Evolutionary conservation across 441 rosid genomes (phyloP).

Genomic region (Corymbia calophylla): DNA sequence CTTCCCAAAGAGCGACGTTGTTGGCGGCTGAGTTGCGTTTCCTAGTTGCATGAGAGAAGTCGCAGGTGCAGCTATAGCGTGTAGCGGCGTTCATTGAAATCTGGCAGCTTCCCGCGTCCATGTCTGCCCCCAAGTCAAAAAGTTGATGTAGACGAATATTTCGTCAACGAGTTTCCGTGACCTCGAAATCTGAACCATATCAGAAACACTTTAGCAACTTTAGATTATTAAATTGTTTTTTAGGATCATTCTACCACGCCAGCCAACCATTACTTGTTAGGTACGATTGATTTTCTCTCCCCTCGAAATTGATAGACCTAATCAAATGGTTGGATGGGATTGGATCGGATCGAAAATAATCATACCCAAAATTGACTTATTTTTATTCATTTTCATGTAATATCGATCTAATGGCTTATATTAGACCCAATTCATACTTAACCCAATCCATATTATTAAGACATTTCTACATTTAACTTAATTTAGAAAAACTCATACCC

Average conservation of each 20-base stretch:
- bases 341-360: too few relatives aligned
- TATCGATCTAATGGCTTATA: neutral
- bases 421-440: neutral
- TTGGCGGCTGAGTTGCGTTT: neutral
- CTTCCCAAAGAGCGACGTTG: neutral
- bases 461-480: neutral
- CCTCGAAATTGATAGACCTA: rapidly evolving
- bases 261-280: neutral
- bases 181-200: neutral
- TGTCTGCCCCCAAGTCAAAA: neutral
- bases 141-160: neutral
- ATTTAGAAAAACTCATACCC: neutral
- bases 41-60: neutral
- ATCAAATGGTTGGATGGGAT: neutral
- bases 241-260: neutral
- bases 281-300: neutral
- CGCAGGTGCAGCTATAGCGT: neutral
- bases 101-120: neutral
- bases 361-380: rapidly evolving
- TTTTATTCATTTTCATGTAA: rapidly evolving
- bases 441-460: neutral
- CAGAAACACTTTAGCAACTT: neutral
- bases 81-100: neutral
- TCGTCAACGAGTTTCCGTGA: neutral
- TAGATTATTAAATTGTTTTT: neutral